These are phyloP conservation scores for Bruguiera sexangula DNA, from an alignment of 345 rosid genomes.

Conservation along the genomic window DNA sequence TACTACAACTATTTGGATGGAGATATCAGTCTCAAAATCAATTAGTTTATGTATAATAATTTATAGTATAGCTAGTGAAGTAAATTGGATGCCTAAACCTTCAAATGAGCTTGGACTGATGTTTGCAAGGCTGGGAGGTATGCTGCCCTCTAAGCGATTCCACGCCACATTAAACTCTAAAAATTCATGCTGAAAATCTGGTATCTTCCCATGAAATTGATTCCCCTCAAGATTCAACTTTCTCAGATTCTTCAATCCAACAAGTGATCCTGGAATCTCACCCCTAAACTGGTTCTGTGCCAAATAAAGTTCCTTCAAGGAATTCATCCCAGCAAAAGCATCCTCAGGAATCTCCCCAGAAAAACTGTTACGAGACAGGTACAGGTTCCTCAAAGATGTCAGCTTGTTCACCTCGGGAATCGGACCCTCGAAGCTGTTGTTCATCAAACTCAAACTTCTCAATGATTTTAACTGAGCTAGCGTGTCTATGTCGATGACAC, in stretches of 20 bases:
- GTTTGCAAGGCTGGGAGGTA: conserved; percentile 40
- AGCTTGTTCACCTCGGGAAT: not conserved
- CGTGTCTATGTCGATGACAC: not conserved
- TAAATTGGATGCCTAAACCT: conserved; percentile 34
- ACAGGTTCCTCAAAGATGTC: not conserved
- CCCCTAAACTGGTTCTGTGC: not conserved
- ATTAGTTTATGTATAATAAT: no score
- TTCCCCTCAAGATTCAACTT: not conserved
- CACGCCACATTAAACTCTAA: conserved; percentile 40
- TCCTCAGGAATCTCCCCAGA: not conserved
- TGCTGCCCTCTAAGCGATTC: conserved; percentile 52
- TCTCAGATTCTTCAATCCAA: not conserved
- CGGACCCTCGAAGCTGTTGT: not conserved
- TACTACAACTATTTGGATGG: no score
- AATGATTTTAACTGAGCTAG: not conserved
- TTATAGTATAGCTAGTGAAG: not conserved
- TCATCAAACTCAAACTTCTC: not conserved
- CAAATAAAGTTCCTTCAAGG: not conserved
- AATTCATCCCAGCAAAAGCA: not conserved
- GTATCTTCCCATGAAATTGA: not conserved
- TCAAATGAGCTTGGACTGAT: conserved; percentile 37
- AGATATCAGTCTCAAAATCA: not conserved
- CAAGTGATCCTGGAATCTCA: not conserved
- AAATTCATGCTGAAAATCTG: conserved; percentile 13
- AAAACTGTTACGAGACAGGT: not conserved